Evolutionary conservation across 768 basidiomycete genomes (phyloP).

Genomic region (Russula sp.): DNA sequence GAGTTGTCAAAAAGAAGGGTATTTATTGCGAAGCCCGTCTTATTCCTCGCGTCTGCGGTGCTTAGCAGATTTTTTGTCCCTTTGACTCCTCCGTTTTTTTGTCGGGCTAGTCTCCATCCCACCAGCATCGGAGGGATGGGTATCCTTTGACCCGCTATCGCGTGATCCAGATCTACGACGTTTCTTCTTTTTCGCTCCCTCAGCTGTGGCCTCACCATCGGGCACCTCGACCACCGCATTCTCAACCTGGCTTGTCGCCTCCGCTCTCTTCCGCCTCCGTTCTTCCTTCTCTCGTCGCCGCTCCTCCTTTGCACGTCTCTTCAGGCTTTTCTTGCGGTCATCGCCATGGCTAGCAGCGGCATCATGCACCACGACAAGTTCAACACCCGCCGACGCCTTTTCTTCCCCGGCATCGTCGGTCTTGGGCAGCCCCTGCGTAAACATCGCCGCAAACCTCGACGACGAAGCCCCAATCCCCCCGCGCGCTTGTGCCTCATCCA

Average conservation of each 20-base stretch:
- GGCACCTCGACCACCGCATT: not conserved
- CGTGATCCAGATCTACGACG: slow-evolving; percentile 27
- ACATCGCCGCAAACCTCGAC: slow-evolving; percentile 26
- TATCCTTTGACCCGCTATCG: not conserved
- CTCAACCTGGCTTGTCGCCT: slow-evolving; percentile 5
- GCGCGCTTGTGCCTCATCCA: slow-evolving; percentile 10
- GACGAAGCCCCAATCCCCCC: slow-evolving; percentile 21
- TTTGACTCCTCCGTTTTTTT: slow-evolving; percentile 2
- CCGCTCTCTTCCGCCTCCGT: slow-evolving; percentile 26
- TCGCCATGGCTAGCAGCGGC: slow-evolving; percentile 16
- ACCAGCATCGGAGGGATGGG: not conserved
- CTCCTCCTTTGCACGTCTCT: slow-evolving; percentile 20
- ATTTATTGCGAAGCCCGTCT: not conserved
- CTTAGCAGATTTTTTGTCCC: not conserved
- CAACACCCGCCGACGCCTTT: slow-evolving; percentile 3
- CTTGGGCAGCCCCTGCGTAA: slow-evolving; percentile 17
- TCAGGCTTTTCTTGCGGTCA: slow-evolving; percentile 22
- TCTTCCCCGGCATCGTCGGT: not conserved
- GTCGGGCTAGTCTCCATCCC: not conserved
- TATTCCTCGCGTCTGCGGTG: not conserved
- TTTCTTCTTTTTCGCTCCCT: slow-evolving; percentile 27
- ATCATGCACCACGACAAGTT: not conserved
- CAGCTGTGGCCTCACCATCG: not conserved
- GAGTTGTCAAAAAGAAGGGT: not conserved
- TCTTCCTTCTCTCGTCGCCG: slow-evolving; percentile 29